These are phyloP conservation scores for Scheffersomyces stipitis DNA, from an alignment of 805 yeast genomes.

Conservation along the genomic window DNA sequence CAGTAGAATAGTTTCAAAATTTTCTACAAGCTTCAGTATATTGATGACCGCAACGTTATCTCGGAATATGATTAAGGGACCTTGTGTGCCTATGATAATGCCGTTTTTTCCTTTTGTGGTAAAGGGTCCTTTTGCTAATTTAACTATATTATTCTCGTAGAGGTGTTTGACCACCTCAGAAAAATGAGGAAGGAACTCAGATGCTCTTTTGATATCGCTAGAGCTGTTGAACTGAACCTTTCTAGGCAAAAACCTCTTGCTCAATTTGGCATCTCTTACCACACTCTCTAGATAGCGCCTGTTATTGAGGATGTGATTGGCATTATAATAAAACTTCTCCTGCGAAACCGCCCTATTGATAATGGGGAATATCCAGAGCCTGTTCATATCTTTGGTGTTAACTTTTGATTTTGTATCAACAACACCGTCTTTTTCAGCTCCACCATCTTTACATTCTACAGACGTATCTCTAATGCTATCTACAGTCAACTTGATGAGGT, in stretches of 20 bases:
- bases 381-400: no score
- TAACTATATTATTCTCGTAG: slow-evolving; percentile 13
- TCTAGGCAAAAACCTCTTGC: slow-evolving; percentile 22
- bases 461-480: no score
- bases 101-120: no score
- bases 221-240: slow-evolving; percentile 16
- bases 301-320: slow-evolving; percentile 27
- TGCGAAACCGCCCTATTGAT: slow-evolving; percentile 3
- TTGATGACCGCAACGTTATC: slow-evolving; percentile 13
- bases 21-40: slow-evolving; percentile 7
- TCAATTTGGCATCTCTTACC: slow-evolving; percentile 14
- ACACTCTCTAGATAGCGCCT: slow-evolving; percentile 17
- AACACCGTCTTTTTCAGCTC: no score
- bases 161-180: slow-evolving; percentile 6
- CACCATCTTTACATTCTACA: no score
- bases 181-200: slow-evolving; percentile 10
- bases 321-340: slow-evolving; percentile 12
- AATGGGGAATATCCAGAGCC: slow-evolving; percentile 8
- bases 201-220: slow-evolving; percentile 4
- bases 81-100: slow-evolving; percentile 8
- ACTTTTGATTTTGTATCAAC: no score
- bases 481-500: slow-evolving; percentile 19
- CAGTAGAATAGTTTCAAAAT: no score
- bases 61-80: slow-evolving; percentile 10
- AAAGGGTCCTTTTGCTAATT: background rate